Conservation (phyloP, 441 rosid species). For the Pelargonium citronellum region DNA sequence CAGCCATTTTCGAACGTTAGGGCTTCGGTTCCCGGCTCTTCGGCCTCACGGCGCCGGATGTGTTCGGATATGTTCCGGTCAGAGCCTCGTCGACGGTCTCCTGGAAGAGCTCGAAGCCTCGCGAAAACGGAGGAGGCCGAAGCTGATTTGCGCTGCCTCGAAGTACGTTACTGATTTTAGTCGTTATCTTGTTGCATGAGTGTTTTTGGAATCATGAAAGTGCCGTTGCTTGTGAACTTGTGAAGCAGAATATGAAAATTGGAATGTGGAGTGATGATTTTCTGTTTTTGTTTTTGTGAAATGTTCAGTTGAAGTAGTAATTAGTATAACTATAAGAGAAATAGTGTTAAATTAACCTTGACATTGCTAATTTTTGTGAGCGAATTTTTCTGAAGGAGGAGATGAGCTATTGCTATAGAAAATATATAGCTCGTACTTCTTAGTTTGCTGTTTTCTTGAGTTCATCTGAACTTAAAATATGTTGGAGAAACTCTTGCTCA, state of each 20-base stretch:
- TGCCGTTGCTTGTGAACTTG: background rate
- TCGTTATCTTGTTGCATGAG: background rate
- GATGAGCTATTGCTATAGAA: background rate
- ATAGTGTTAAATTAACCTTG: background rate
- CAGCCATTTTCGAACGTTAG: constrained; percentile 32
- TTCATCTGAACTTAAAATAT: background rate
- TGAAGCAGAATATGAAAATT: background rate
- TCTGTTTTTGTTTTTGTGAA: too few relatives aligned
- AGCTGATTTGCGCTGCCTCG: background rate
- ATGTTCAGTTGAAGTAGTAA: background rate
- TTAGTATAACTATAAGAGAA: background rate
- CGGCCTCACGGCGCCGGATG: constrained; percentile 21
- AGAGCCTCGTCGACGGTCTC: background rate
- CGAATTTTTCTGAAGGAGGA: background rate
- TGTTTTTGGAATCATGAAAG: background rate
- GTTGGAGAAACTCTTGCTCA: background rate
- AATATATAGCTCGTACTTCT: too few relatives aligned
- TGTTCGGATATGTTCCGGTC: background rate
- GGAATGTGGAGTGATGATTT: too few relatives aligned
- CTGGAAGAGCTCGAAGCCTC: constrained; percentile 4
- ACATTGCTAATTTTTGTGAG: background rate
- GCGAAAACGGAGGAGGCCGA: background rate
- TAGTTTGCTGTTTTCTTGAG: background rate
- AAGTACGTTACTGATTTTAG: background rate
- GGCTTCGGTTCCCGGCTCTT: constrained; percentile 19